Evolutionary conservation across 805 yeast species (phyloP), one percentile per base, ranked within the genome.

Genomic region (Suhomyces sp.): DNA sequence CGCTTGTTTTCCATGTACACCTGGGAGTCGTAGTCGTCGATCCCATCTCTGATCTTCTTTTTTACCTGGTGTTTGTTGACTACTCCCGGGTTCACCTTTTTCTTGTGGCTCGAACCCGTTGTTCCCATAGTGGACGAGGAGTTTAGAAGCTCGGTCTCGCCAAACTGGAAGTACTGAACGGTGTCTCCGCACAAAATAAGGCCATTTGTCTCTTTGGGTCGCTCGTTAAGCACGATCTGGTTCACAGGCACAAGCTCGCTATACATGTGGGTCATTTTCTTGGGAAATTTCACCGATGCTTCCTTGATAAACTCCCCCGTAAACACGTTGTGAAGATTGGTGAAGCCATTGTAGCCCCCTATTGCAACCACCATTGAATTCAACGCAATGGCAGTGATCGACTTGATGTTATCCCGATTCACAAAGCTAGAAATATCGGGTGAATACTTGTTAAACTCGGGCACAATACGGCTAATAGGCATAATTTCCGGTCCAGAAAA

Each of bases 111-210:
- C 3, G 37, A 45, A 12, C 39, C 41, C 2, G 44, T 5, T 4
- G 27, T 41, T n/a, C 44, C 45, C 47, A 59, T 52, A 12, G 52
- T n/a, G n/a, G 46, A 50, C 40, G 52, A 39, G 24, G 22, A 35
- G 37, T 37, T 29, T 4, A 45, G 29, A 56, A 24, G 49, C 47
- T 63, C 61, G 17, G 59, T 57, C 31, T 72, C 75, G 1, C 82
- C 83, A 65, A 77, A 74, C 50, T 72, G 75, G 57, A 80, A 80
- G 56, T 76, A 76, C 53, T 78, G 82, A 1, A 76, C 63, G 2
- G 67, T 56, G 24, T 77, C 71, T 0, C 79, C 81, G 54, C 73
- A 67, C 1, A 71, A 56, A 2, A 75, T 60, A 1, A 79, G 56
- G 6, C 84, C 83, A 37, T 63, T 64, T 6, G 72, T 57, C 3